Evolutionary conservation across 116 monocot genomes (phyloP), one percentile per base, ranked within the genome.

Genomic region (Dioscorea cayenensis): DNA sequence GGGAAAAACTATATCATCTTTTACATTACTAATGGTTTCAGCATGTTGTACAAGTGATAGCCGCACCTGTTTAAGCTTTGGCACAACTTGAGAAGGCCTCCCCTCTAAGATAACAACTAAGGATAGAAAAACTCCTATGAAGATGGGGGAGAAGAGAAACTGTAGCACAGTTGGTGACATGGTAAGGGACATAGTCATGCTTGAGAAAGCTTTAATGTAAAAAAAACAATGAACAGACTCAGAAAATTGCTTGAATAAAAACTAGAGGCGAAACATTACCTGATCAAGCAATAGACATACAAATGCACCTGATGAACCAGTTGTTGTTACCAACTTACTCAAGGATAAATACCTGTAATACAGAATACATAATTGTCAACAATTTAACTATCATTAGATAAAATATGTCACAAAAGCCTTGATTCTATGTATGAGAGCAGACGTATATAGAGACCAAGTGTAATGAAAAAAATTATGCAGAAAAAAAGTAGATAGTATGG

Each of bases 91-190:
- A 77, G 88, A 86, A 70, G 91, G 97, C 71, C 82, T 94, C 63
- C 97, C 94, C 78, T 94, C 97, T 49, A 94, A 77, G 18, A 84
- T 86, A 36, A 91, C 81, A 63, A 97, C 80, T 64, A 86, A 77
- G 78, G 71, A 62, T 65, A 97, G 78, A 69, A 94, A 93, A 67
- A 82, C 83, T 38, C 84, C 93, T 55, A 97, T 86, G 77, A 97
- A 97, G 27, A 88, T 83, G 20, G 97, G 97, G 69, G 94, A 81
- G 83, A 97, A 97, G 52, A 90, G 36, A 51, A 94, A 97, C 97
- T 94, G 77, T 37, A 77, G 61, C 28, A 78, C 22, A 28, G 17
- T n/a, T 9, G 43, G 32, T 65, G 71, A 43, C 32, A 22, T 28
- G 37, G 6, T 27, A 49, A 63, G 9, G 21, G 7, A 66, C 25